These are phyloP conservation scores for Cytospora mali DNA, from an alignment of 2,329 filamentous ascomycete genomes.

Conservation along the genomic window DNA sequence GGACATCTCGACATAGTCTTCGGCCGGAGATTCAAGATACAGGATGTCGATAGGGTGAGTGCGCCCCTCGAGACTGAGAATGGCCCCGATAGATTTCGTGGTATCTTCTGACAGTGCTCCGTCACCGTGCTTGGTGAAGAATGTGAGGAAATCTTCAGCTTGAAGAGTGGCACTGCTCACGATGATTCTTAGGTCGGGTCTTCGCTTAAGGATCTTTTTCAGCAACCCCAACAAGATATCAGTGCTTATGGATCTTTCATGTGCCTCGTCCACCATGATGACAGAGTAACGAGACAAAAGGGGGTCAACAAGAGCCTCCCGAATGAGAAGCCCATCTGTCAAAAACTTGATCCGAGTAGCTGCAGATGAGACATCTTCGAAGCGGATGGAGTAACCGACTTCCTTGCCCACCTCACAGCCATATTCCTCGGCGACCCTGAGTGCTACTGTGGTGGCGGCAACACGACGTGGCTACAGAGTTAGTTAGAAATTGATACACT, in stretches of 20 bases:
- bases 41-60: constrained; percentile 88
- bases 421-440: constrained; percentile 87
- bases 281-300: constrained; percentile 88
- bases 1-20: constrained; percentile 84
- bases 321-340: constrained; percentile 87
- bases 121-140: constrained; percentile 61
- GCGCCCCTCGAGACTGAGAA: constrained; percentile 84
- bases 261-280: constrained; percentile 97
- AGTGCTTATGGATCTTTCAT: constrained; percentile 90
- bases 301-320: constrained; percentile 92
- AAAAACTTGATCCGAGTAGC: constrained; percentile 91
- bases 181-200: constrained; percentile 82
- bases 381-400: constrained; percentile 87
- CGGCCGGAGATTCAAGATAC: constrained; percentile 74
- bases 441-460: constrained; percentile 86
- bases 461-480: constrained; percentile 75
- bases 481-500: constrained; percentile 5
- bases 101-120: constrained; percentile 38
- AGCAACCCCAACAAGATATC: constrained; percentile 87
- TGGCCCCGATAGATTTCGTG: constrained; percentile 50
- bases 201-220: constrained; percentile 83
- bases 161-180: constrained; percentile 93
- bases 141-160: constrained; percentile 80
- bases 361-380: constrained; percentile 88
- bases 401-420: constrained; percentile 85